Percentiles rank a stretch among this genome's conserved stretches.
These are phyloP conservation scores for Eutypa lata DNA, from an alignment of 2,329 filamentous ascomycete species.

Conservation along the genomic window DNA sequence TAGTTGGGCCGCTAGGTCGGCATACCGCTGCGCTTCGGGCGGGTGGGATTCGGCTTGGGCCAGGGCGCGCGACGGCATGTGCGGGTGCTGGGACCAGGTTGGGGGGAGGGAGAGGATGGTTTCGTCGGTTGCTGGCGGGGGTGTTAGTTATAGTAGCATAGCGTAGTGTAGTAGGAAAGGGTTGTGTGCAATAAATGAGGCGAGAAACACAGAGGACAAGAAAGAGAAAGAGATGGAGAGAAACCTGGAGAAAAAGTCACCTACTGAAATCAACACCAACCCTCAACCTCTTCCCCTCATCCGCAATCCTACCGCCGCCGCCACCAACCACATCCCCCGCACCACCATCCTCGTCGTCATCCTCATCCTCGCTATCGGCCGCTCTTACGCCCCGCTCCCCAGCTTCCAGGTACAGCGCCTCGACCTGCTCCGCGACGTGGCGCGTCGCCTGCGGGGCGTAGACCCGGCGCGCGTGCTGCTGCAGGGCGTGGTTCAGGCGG, in stretches of 20 bases:
- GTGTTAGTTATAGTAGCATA: not conserved
- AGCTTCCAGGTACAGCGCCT: slow-evolving; percentile 57
- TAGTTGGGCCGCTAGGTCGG: slow-evolving; percentile 47
- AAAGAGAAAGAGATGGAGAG: not conserved
- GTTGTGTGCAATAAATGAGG: too few species aligned
- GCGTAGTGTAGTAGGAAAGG: too few species aligned
- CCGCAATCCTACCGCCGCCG: slow-evolving; percentile 35
- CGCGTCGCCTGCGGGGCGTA: slow-evolving; percentile 68
- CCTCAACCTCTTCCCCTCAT: slow-evolving; percentile 20
- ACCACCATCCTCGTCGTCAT: slow-evolving; percentile 29
- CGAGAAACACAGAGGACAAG: too few species aligned
- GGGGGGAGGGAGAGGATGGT: slow-evolving; percentile 45
- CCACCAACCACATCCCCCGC: slow-evolving; percentile 30
- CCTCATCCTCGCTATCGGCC: slow-evolving; percentile 38
- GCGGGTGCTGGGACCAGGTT: slow-evolving; percentile 40
- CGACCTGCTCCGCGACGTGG: slow-evolving; percentile 71
- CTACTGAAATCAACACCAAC: slow-evolving; percentile 23
- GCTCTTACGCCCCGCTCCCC: slow-evolving; percentile 32
- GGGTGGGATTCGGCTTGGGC: slow-evolving; percentile 36
- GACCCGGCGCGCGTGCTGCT: slow-evolving; percentile 62
- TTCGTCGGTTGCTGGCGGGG: slow-evolving; percentile 35
- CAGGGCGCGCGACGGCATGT: not conserved
- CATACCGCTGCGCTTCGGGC: slow-evolving; percentile 49
- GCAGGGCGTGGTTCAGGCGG: slow-evolving; percentile 59
- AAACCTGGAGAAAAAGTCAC: not conserved